phyloP scores from a whole-genome alignment of 345 rosid genomes.

The thale cress (Arabidopsis thaliana) region DNA sequence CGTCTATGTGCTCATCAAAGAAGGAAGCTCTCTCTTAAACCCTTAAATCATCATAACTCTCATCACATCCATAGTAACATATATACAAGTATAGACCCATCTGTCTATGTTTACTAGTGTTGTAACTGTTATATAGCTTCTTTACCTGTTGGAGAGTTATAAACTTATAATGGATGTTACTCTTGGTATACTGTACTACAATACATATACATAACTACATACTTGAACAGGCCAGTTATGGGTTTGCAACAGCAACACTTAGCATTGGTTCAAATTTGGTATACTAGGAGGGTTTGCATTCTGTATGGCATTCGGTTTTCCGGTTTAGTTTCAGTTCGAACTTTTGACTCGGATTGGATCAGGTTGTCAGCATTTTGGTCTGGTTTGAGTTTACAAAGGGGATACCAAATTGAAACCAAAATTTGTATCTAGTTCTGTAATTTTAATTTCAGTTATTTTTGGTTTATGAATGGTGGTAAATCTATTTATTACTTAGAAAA shows the following conservation, averaged over 20 bases:
- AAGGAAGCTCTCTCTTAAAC: conserved; percentile 72
- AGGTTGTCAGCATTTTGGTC: background rate
- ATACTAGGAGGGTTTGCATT: background rate
- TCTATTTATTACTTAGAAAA: conserved; percentile 13
- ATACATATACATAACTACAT: background rate
- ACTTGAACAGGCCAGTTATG: conserved; percentile 4
- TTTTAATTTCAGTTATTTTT: background rate
- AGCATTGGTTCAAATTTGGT: background rate
- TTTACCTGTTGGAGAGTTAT: conserved; percentile 21
- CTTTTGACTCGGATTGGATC: background rate
- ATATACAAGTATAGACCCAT: background rate
- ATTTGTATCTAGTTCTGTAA: background rate
- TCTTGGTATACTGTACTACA: background rate
- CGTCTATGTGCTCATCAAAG: conserved; percentile 84
- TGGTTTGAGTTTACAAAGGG: background rate
- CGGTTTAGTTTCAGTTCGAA: background rate
- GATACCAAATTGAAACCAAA: background rate
- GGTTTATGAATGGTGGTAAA: background rate
- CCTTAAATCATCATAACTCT: conserved; percentile 39
- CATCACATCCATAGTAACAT: conserved; percentile 14
- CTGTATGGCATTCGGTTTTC: background rate
- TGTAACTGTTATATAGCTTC: conserved; percentile 24
- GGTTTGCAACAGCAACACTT: background rate
- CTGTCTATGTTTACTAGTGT: conserved; percentile 17
- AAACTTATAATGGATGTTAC: background rate